Percentiles rank a stretch among this genome's conserved stretches.
Conservation (phyloP, 73 alveolate genomes). For the Symbiodinium natans region DNA sequence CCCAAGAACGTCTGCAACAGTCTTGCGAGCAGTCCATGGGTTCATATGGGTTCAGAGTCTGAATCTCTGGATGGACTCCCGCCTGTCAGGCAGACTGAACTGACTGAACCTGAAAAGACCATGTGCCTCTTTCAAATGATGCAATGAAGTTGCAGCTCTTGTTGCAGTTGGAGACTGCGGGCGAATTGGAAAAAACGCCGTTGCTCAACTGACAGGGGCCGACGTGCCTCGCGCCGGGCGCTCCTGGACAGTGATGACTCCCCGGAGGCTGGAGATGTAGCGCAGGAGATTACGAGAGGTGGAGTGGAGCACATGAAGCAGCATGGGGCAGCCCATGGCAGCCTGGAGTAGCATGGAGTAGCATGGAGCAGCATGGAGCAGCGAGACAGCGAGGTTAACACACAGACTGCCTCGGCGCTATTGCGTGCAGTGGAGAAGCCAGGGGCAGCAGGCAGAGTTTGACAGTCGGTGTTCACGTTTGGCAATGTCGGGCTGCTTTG, state of each 20-base stretch:
- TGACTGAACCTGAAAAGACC: too few species aligned
- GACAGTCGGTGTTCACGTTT: neutral
- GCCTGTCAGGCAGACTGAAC: neutral
- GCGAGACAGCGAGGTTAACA: neutral
- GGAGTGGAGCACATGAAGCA: too few species aligned
- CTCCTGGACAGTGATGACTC: neutral
- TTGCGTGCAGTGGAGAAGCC: neutral
- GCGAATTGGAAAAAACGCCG: too few species aligned
- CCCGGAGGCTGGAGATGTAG: too few species aligned
- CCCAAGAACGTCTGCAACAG: too few species aligned
- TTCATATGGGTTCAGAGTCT: neutral
- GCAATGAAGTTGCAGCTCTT: too few species aligned
- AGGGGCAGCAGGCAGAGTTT: neutral
- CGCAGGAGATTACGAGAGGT: too few species aligned
- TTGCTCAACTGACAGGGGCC: neutral
- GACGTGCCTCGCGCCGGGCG: neutral
- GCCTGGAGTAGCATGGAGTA: neutral
- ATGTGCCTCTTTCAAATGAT: too few species aligned
- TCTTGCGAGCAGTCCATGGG: neutral
- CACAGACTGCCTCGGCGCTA: neutral
- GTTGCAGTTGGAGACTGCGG: neutral
- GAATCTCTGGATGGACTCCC: neutral
- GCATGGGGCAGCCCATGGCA: neutral
- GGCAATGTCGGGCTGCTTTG: too few species aligned
- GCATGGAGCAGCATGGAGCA: neutral